phyloP scores from a whole-genome alignment of 495 filamentous ascomycete species.

The Amniculicola lignicola region DNA sequence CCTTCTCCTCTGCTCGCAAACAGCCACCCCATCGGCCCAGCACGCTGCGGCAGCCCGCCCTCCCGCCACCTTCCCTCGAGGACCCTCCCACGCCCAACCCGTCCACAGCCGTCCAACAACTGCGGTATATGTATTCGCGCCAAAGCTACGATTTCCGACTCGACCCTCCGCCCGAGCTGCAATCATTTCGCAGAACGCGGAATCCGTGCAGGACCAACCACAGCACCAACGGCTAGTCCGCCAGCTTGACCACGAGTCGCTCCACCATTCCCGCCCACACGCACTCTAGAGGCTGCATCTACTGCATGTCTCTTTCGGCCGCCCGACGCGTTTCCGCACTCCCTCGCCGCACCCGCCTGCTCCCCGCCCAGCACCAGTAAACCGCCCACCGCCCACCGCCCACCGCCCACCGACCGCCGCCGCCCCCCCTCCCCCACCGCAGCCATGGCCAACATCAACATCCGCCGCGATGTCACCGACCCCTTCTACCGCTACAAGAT shows the following conservation, averaged over 20 bases:
- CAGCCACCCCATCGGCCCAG: constrained; percentile 3
- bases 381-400: constrained; percentile 7
- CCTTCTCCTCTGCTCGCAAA: not conserved
- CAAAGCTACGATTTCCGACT: constrained; percentile 70
- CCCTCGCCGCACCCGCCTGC: constrained; percentile 19
- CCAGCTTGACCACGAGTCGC: not conserved
- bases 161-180: constrained; percentile 88
- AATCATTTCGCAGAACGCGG: constrained; percentile 84
- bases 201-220: constrained; percentile 83
- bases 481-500: constrained; percentile 99
- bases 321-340: constrained; percentile 24
- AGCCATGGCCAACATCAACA: constrained; percentile 89
- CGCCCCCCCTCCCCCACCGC: constrained; percentile 48
- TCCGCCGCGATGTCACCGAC: constrained; percentile 97
- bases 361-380: constrained; percentile 30
- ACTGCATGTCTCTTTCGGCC: constrained; percentile 45
- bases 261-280: not conserved
- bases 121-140: constrained; percentile 80
- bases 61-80: constrained; percentile 28
- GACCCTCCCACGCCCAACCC: constrained; percentile 26
- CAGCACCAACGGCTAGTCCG: constrained; percentile 78
- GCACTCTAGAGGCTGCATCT: constrained; percentile 30
- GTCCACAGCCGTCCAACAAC: constrained; percentile 29
- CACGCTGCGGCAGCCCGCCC: constrained; percentile 17
- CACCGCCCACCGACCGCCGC: constrained; percentile 25